These are phyloP conservation scores for Clonostachys solani DNA, from an alignment of 2,329 filamentous ascomycete species.

Conservation along the genomic window DNA sequence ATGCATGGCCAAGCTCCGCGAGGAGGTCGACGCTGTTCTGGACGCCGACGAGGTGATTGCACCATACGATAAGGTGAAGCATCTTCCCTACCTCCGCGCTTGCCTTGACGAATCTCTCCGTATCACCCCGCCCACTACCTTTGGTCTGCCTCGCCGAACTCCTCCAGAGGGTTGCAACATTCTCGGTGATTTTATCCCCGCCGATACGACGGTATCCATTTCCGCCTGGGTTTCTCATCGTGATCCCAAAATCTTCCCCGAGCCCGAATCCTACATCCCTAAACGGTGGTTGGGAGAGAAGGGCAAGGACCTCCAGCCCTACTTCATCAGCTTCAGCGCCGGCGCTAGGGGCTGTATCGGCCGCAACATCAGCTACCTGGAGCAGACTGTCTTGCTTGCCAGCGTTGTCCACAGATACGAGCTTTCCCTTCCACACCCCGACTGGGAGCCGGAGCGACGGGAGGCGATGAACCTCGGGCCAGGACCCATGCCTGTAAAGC, in stretches of 20 bases:
- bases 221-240: not conserved
- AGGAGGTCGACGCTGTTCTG: slow-evolving; percentile 27
- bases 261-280: slow-evolving; percentile 4
- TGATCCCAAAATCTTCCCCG: slow-evolving; percentile 1
- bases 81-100: slow-evolving; percentile 28
- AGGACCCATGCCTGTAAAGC: not conserved
- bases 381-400: slow-evolving; percentile 38
- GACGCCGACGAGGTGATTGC: slow-evolving; percentile 35
- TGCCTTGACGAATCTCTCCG: slow-evolving; percentile 24
- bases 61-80: slow-evolving; percentile 32
- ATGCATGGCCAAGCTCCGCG: slow-evolving; percentile 16
- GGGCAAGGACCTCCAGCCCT: too few species aligned
- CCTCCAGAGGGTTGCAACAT: not conserved
- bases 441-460: not conserved
- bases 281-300: slow-evolving; percentile 4
- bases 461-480: not conserved
- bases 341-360: slow-evolving; percentile 37
- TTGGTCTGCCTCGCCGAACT: slow-evolving; percentile 5
- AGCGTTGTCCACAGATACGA: slow-evolving; percentile 35
- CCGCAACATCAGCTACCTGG: slow-evolving; percentile 31
- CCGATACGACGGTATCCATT: slow-evolving; percentile 1
- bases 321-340: slow-evolving; percentile 9
- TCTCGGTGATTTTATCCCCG: slow-evolving; percentile 6
- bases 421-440: not conserved
- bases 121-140: slow-evolving; percentile 7